These are phyloP conservation scores for Chaetomiaceae sp. DNA, from an alignment of 2,329 filamentous ascomycete species.

Conservation along the genomic window DNA sequence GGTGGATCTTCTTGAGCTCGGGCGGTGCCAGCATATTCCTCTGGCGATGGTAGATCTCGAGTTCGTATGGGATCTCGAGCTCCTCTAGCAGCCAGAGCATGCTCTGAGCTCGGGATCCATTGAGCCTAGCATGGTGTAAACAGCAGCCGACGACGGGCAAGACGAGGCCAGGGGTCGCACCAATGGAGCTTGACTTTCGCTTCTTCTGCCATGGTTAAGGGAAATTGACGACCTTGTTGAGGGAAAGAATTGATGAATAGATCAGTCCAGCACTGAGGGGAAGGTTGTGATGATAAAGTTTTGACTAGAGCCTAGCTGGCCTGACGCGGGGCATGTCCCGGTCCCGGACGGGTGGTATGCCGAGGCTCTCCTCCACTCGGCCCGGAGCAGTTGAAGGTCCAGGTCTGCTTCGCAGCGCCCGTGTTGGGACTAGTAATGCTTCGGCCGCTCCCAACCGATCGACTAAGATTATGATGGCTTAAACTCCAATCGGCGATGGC, in stretches of 20 bases:
- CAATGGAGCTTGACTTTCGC: conserved; percentile 21
- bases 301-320: no score
- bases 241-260: no score
- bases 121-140: conserved; percentile 59
- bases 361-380: conserved; percentile 6
- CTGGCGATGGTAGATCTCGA: conserved; percentile 72
- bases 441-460: no score
- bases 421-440: not conserved
- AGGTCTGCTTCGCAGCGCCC: not conserved
- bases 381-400: no score
- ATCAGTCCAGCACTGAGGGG: no score
- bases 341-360: not conserved
- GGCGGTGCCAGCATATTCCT: conserved; percentile 60
- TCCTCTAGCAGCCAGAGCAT: conserved; percentile 85
- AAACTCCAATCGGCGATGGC: no score
- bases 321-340: no score
- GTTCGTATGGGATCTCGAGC: conserved; percentile 70
- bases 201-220: conserved; percentile 14
- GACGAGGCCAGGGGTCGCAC: not conserved
- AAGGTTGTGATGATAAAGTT: no score
- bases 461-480: not conserved
- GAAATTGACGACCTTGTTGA: no score
- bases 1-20: conserved; percentile 73
- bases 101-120: conserved; percentile 75
- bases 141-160: not conserved